Evolutionary conservation across 2,329 filamentous ascomycete genomes (phyloP).

Genomic region (Fusarium sacchari): DNA sequence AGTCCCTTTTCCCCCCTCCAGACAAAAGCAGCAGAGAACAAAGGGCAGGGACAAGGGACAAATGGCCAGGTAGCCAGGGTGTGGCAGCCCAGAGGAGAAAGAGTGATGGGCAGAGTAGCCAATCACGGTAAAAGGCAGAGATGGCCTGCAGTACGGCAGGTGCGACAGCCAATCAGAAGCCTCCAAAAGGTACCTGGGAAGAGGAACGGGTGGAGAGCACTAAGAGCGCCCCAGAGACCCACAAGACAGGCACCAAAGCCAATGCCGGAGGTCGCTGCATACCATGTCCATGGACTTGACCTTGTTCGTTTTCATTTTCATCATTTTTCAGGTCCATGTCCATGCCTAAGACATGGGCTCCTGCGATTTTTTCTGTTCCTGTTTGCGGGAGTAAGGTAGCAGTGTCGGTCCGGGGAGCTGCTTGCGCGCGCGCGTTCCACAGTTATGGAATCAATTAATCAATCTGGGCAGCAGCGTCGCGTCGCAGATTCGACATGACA

Average conservation of each 20-base stretch:
- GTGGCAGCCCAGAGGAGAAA: conserved; percentile 5
- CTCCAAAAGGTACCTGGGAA: conserved; percentile 20
- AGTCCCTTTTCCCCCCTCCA: neutral
- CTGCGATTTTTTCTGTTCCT: conserved; percentile 1
- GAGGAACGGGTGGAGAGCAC: conserved; percentile 32
- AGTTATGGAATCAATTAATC: conserved; percentile 3
- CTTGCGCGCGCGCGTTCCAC: neutral
- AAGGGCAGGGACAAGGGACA: neutral
- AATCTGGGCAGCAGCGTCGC: neutral
- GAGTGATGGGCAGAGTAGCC: neutral
- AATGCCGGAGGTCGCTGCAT: conserved; percentile 38
- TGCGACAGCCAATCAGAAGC: conserved; percentile 7
- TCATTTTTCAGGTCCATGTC: conserved; percentile 12
- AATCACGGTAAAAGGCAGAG: conserved; percentile 26
- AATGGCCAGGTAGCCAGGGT: neutral
- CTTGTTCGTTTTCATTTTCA: conserved; percentile 20
- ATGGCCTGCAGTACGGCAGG: conserved; percentile 36
- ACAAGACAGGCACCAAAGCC: conserved; percentile 38
- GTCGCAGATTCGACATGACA: neutral
- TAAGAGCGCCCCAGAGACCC: conserved; percentile 16
- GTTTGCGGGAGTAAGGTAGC: neutral
- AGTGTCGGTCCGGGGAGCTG: neutral
- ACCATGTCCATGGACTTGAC: conserved; percentile 23
- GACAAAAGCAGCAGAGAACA: neutral
- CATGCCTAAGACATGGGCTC: neutral